Evolutionary conservation across 306 rosid species (phyloP).

Genomic region (Quercus gilva): DNA sequence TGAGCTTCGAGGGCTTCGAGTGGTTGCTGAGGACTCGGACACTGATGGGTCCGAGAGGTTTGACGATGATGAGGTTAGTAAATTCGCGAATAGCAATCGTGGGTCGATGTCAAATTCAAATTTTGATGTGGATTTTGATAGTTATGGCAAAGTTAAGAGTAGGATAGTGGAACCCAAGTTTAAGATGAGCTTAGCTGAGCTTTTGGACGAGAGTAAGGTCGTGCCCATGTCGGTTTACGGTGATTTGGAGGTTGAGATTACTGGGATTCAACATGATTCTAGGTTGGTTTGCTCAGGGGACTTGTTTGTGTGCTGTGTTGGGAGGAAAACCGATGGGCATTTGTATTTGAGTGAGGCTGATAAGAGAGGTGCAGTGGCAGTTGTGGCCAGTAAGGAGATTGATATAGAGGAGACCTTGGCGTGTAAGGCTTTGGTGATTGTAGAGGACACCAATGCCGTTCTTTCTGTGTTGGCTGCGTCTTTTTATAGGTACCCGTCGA

Average conservation of each 20-base stretch:
- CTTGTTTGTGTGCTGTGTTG: constrained; percentile 82
- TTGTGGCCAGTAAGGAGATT: constrained; percentile 90
- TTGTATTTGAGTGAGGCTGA: constrained; percentile 85
- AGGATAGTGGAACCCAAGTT: constrained; percentile 85
- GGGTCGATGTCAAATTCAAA: constrained; percentile 36
- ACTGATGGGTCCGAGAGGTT: constrained; percentile 28
- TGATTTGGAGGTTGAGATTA: constrained; percentile 79
- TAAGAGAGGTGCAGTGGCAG: constrained; percentile 93
- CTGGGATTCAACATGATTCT: constrained; percentile 92
- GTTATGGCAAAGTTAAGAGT: constrained; percentile 62
- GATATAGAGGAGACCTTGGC: constrained; percentile 80
- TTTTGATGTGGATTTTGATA: constrained; percentile 84
- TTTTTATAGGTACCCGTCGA: constrained; percentile 75
- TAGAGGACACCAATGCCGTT: constrained; percentile 76
- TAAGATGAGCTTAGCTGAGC: constrained; percentile 81
- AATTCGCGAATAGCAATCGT: constrained; percentile 21
- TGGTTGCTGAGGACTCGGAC: constrained; percentile 31
- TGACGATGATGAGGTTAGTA: constrained; percentile 22
- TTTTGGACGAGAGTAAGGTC: constrained; percentile 88
- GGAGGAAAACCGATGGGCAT: constrained; percentile 60
- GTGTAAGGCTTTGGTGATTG: constrained; percentile 90
- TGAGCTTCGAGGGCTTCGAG: constrained; percentile 55
- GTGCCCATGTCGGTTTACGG: constrained; percentile 88
- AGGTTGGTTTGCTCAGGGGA: constrained; percentile 67
- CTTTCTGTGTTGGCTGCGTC: constrained; percentile 80